Percentiles rank a stretch among this genome's conserved stretches.
Evolutionary conservation across 2,329 filamentous ascomycete genomes (phyloP).

Genomic region (Colletotrichum sp.): DNA sequence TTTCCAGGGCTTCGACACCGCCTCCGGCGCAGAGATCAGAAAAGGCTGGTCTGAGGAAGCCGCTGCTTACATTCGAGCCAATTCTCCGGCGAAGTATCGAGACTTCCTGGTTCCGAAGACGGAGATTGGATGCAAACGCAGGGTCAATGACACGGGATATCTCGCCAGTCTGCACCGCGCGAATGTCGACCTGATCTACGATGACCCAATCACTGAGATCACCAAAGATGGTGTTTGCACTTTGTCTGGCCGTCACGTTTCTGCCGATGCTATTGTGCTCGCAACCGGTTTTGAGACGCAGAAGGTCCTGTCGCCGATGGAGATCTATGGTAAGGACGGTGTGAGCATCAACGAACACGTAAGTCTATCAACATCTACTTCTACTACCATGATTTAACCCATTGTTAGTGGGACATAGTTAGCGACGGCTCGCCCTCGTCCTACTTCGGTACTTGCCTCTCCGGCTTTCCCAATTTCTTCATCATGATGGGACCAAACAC

Average conservation of each 20-base stretch:
- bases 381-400: not conserved
- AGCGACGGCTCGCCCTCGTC: not conserved
- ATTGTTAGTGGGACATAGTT: not conserved
- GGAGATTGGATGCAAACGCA: slow-evolving; percentile 38
- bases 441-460: not conserved
- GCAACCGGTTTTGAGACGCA: not conserved
- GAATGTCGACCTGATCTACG: slow-evolving; percentile 33
- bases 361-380: not conserved
- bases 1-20: not conserved
- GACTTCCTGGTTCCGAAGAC: slow-evolving; percentile 34
- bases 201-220: slow-evolving; percentile 24
- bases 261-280: not conserved
- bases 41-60: not conserved
- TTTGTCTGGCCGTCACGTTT: not conserved
- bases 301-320: not conserved
- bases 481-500: not conserved
- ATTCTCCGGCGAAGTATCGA: slow-evolving; percentile 30
- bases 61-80: not conserved
- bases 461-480: not conserved
- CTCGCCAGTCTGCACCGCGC: slow-evolving; percentile 29
- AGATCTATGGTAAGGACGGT: not conserved
- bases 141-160: slow-evolving; percentile 38
- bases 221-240: slow-evolving; percentile 26
- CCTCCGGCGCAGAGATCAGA: not conserved
- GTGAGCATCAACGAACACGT: not conserved